Conservation (phyloP, 805 yeast genomes). For the Ogataea paraovalis region DNA sequence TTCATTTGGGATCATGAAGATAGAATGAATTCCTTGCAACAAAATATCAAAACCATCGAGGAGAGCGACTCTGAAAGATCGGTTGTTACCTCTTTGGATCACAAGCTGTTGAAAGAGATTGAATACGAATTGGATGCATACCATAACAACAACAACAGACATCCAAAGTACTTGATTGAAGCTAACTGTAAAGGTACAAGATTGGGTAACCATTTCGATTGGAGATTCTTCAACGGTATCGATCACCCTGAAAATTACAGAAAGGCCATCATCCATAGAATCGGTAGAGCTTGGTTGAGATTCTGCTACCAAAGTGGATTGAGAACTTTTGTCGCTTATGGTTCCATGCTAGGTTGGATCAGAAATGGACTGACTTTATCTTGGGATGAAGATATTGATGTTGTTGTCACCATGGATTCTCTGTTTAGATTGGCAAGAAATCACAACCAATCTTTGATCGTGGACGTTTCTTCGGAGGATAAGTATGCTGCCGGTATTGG, state of each 20-base stretch:
- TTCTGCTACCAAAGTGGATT: conserved; percentile 44
- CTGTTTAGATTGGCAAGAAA: conserved; percentile 42
- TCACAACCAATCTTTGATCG: conserved; percentile 46
- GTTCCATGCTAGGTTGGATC: conserved; percentile 58
- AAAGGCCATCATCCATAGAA: conserved; percentile 39
- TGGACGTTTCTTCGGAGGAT: conserved; percentile 33
- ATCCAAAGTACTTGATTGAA: conserved; percentile 36
- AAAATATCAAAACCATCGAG: conserved; percentile 1
- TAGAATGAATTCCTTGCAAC: conserved; percentile 14
- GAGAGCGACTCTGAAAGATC: conserved; percentile 4
- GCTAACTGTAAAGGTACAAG: conserved; percentile 22
- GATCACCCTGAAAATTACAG: conserved; percentile 37
- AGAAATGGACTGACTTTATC: conserved; percentile 62
- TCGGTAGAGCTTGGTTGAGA: conserved; percentile 49
- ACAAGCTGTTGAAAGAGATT: conserved; percentile 15
- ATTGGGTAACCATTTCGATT: conserved; percentile 44
- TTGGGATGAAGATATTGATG: conserved; percentile 67
- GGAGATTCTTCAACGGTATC: conserved; percentile 50
- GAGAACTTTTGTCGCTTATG: conserved; percentile 63
- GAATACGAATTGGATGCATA: conserved; percentile 14
- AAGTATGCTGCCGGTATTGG: conserved; percentile 48
- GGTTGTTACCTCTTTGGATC: conserved; percentile 15
- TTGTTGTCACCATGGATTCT: conserved; percentile 53
- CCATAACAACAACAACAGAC: conserved; percentile 6
- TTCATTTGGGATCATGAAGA: conserved; percentile 24